Evolutionary conservation across 1,284 basidiomycete species (phyloP).

Genomic region (Phenoliferia sp.): DNA sequence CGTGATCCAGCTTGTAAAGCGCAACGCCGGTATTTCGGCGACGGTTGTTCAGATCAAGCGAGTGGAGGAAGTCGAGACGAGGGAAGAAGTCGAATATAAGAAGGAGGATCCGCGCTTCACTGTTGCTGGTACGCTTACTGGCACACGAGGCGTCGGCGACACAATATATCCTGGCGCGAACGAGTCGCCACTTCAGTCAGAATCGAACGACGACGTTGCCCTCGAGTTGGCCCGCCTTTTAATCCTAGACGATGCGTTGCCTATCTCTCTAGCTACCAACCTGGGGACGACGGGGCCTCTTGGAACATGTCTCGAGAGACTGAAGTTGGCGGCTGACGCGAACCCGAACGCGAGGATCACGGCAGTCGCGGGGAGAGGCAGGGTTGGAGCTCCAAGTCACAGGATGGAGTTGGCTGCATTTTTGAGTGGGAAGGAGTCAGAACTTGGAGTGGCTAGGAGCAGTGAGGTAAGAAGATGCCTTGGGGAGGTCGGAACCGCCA

Average conservation of each 20-base stretch:
- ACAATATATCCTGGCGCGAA: conserved; percentile 48
- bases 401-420: conserved; percentile 59
- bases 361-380: conserved; percentile 64
- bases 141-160: conserved; percentile 45
- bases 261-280: neutral
- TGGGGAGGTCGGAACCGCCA: conserved; percentile 38
- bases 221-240: conserved; percentile 5
- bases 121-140: conserved; percentile 35
- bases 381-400: conserved; percentile 60
- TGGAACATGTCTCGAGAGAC: conserved; percentile 39
- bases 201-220: conserved; percentile 64
- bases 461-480: conserved; percentile 70
- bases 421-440: conserved; percentile 48
- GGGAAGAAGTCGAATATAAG: conserved; percentile 12
- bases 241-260: conserved; percentile 30
- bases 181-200: conserved; percentile 59
- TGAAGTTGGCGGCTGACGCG: conserved; percentile 38
- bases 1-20: conserved; percentile 66
- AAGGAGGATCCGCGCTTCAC: conserved; percentile 9
- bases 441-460: conserved; percentile 42
- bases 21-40: conserved; percentile 58
- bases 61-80: conserved; percentile 25
- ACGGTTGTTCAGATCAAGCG: conserved; percentile 59
- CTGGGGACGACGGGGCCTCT: conserved; percentile 42
- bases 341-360: conserved; percentile 46